Percentiles rank a stretch among this genome's conserved stretches.
These are phyloP conservation scores for Nitzschia sp. DNA, from an alignment of 108 stramenopile genomes.

Conservation along the genomic window DNA sequence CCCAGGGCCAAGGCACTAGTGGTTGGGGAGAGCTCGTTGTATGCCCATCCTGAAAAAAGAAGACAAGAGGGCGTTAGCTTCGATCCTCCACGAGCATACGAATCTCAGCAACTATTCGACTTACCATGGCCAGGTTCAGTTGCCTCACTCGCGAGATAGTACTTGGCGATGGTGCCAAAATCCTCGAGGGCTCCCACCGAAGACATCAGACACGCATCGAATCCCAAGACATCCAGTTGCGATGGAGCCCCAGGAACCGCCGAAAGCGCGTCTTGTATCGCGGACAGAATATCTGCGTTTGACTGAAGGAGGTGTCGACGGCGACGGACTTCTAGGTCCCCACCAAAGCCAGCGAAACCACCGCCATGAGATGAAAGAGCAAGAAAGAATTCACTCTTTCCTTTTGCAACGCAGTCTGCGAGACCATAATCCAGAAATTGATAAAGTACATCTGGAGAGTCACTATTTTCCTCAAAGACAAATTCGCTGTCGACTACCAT, in stretches of 20 bases:
- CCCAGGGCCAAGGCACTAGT: constrained; percentile 4
- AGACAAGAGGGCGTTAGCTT: background rate
- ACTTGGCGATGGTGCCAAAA: background rate
- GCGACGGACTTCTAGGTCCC: background rate
- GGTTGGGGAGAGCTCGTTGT: background rate
- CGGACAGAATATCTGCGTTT: background rate
- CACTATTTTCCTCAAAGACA: constrained; percentile 2
- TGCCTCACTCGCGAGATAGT: constrained; percentile 13
- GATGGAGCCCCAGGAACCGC: background rate
- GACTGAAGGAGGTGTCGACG: constrained; percentile 11
- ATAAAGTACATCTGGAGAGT: background rate
- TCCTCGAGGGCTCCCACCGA: constrained; percentile 7
- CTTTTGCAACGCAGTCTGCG: constrained; percentile 2
- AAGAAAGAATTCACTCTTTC: background rate
- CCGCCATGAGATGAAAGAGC: constrained; percentile 11
- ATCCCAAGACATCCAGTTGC: constrained; percentile 11
- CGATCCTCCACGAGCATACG: background rate
- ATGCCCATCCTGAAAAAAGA: constrained; percentile 20
- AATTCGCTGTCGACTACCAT: constrained; percentile 14
- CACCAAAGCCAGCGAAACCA: constrained; percentile 24
- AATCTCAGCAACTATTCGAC: background rate
- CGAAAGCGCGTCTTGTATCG: background rate
- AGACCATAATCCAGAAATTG: constrained; percentile 13
- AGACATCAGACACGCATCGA: constrained; percentile 21
- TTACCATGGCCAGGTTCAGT: constrained; percentile 16